Evolutionary conservation across 192 early-diverging fungal species (phyloP), one percentile per base, ranked within the genome.

Genomic region (Rhizoclosmatium sp.): DNA sequence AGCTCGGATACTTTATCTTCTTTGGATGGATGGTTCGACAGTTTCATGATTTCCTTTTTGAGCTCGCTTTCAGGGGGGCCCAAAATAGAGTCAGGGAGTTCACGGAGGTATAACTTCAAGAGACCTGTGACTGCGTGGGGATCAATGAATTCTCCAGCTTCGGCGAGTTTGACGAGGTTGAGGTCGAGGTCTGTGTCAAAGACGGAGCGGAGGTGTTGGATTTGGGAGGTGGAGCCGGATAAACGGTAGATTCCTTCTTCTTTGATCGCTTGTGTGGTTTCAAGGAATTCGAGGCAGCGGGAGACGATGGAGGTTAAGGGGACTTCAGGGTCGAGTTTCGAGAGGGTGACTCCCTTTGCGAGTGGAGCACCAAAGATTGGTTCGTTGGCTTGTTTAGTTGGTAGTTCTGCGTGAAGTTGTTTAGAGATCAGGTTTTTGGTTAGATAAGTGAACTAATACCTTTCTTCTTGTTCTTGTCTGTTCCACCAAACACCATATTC

Each of bases 201-300:
- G 67, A 88, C 85, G 48, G 92, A 90, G 83, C 92, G 93, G 68
- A 99, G 85, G 59, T 69, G 68, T 71, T 93, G 89, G 79, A 98
- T 93, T 48, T 88, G 86, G 5, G 86, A 76, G 40, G 92, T 87
- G 45, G 91, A 90, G 42, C 98, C 98, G 46, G 92, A 95, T 75
- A 97, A 84, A 14, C 98, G 92, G 86, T 98, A 99, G 42, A 99
- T 93, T 3, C 98, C 98, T 83, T 98, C 97, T 75, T 99, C 98
- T 65, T 73, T 7, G 9, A 69, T 81, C 14, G 41, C 51, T 19
- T n/a, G 21, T 2, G 14, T 39, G 5, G 21, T 60, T 12, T 99
- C 96, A 62, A 99, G 81, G 76, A 95, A 99, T 85, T 99, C 97
- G 70, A 99, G 95, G 79, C 97, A 98, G n/a, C 98, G 87, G 82